A percentile compares a stretch with the other conserved stretches of the same genome.
These are phyloP conservation scores for Malus fusca DNA, from an alignment of 306 rosid genomes.

Conservation along the genomic window DNA sequence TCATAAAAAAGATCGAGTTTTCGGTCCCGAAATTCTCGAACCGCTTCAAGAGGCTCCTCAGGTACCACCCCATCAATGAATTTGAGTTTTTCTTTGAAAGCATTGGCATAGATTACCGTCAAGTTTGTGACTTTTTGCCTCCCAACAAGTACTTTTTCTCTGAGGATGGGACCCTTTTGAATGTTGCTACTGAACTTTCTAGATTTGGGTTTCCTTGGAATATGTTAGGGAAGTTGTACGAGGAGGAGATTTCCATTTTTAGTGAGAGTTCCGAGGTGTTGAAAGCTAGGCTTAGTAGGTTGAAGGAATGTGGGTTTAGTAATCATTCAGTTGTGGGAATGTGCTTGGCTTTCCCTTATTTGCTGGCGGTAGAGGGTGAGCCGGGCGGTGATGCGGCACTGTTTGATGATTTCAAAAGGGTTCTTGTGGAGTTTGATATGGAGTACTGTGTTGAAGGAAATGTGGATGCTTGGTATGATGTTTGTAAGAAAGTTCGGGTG, in stretches of 20 bases:
- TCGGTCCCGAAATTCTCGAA: conserved; percentile 29
- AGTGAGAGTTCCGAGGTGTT: conserved; percentile 25
- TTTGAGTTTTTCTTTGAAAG: conserved; percentile 82
- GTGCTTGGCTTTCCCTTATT: conserved; percentile 64
- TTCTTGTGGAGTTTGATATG: conserved; percentile 44
- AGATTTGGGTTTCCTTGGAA: conserved; percentile 84
- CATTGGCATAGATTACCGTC: conserved; percentile 46
- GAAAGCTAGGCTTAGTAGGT: conserved; percentile 30
- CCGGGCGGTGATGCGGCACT: conserved; percentile 25
- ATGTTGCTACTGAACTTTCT: conserved; percentile 49
- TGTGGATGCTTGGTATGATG: conserved; percentile 47
- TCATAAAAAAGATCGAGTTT: conserved; percentile 36
- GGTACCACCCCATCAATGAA: conserved; percentile 82
- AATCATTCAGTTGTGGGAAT: conserved; percentile 48
- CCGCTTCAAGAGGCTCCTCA: conserved; percentile 40
- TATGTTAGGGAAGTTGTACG: conserved; percentile 49
- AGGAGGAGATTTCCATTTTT: conserved; percentile 41
- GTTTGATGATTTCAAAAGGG: conserved; percentile 38
- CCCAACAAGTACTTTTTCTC: conserved; percentile 54
- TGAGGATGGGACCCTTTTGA: conserved; percentile 46
- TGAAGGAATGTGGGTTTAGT: conserved; percentile 43
- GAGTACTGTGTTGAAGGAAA: conserved; percentile 44
- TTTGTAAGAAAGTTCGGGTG: conserved; percentile 52
- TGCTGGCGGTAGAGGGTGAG: conserved; percentile 29
- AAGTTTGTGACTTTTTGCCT: conserved; percentile 35